phyloP scores from a whole-genome alignment of 176 grass and related monocot species.

The Aegilops longissima region DNA sequence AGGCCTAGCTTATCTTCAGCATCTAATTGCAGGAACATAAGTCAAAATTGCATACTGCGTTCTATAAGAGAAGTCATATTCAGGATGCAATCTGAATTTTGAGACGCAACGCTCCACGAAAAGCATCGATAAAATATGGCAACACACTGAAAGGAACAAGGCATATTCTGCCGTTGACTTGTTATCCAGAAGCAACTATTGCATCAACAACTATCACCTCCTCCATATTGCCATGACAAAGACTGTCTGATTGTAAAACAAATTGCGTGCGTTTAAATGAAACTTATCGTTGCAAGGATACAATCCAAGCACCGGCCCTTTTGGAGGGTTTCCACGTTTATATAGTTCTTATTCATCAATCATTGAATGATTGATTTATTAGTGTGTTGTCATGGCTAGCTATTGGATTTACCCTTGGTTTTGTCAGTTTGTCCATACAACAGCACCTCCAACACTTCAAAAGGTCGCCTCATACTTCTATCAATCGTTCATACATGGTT shows the following conservation, averaged over 20 bases:
- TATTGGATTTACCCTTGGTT: neutral
- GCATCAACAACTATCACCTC: neutral
- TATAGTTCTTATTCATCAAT: slow-evolving; percentile 22
- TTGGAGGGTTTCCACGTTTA: neutral
- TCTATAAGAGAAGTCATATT: neutral
- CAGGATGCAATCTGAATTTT: neutral
- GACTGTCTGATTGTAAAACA: neutral
- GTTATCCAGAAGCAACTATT: slow-evolving; percentile 4
- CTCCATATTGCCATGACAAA: neutral
- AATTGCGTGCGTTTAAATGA: neutral
- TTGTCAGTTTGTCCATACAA: slow-evolving; percentile 6
- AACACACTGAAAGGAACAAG: neutral
- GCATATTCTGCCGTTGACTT: neutral
- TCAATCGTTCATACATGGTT: slow-evolving; percentile 9
- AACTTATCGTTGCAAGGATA: neutral
- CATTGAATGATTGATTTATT: slow-evolving; percentile 17
- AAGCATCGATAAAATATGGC: slow-evolving; percentile 6
- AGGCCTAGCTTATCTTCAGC: neutral
- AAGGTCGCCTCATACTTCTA: slow-evolving; percentile 13
- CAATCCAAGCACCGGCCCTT: neutral
- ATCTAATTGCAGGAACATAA: neutral
- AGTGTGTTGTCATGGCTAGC: slow-evolving; percentile 22
- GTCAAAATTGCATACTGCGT: neutral
- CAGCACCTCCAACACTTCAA: neutral
- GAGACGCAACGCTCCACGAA: neutral